phyloP scores from a whole-genome alignment of 306 rosid species.

The Hippophae gyantsensis region DNA sequence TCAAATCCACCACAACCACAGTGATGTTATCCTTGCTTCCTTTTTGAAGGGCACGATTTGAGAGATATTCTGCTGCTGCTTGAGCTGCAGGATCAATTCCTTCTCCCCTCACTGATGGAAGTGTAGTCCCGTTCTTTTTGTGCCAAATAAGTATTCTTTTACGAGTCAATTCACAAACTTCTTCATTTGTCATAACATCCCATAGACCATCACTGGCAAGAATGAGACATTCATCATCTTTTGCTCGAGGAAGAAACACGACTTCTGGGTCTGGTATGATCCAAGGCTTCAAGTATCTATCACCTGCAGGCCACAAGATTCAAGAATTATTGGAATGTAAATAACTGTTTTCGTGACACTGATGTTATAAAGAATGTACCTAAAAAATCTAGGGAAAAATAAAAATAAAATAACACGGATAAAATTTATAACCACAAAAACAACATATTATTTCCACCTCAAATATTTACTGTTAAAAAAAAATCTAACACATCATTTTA shows the following conservation, averaged over 20 bases:
- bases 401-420: too few species aligned
- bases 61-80: conserved; percentile 81
- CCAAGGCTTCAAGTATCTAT: conserved; percentile 87
- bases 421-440: too few species aligned
- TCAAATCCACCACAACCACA: conserved; percentile 72
- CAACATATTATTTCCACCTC: too few species aligned
- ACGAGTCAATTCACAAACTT: conserved; percentile 70
- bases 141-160: conserved; percentile 71
- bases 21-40: conserved; percentile 87
- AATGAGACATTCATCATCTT: conserved; percentile 74
- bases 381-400: too few species aligned
- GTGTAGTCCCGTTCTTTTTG: conserved; percentile 57
- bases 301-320: conserved; percentile 47
- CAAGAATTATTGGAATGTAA: conserved; percentile 1
- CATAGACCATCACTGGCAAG: conserved; percentile 88
- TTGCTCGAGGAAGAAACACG: conserved; percentile 55
- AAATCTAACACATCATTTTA: too few species aligned
- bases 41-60: conserved; percentile 69
- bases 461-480: too few species aligned
- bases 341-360: background rate
- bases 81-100: conserved; percentile 80
- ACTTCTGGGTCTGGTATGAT: conserved; percentile 93
- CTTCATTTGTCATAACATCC: conserved; percentile 87
- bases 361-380: too few species aligned
- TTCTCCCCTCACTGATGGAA: conserved; percentile 50